These are phyloP conservation scores for Hericium alpestre DNA, from an alignment of 768 basidiomycete genomes.

Conservation along the genomic window DNA sequence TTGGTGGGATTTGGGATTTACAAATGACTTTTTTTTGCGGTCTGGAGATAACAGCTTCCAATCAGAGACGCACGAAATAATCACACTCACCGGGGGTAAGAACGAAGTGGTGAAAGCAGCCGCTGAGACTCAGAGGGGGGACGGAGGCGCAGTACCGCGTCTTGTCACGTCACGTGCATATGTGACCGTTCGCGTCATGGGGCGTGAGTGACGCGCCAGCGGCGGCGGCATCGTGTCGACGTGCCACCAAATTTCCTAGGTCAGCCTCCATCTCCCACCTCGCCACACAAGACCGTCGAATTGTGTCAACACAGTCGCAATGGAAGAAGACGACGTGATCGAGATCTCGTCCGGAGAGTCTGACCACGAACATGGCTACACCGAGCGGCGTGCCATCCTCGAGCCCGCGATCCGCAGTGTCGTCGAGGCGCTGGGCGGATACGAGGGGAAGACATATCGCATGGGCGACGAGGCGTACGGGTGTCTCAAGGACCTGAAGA, in stretches of 20 bases:
- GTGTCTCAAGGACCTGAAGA: conserved; percentile 90
- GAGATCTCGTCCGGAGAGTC: conserved; percentile 19
- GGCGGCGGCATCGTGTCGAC: too few relatives aligned
- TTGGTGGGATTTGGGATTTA: too few relatives aligned
- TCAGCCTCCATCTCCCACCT: background rate
- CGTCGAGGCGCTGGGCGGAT: conserved; percentile 72
- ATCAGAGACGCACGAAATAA: too few relatives aligned
- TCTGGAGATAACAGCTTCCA: too few relatives aligned
- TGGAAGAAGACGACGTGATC: conserved; percentile 19
- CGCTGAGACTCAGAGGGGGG: background rate
- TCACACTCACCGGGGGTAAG: too few relatives aligned
- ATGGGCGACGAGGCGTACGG: conserved; percentile 76
- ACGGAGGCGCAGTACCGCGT: background rate
- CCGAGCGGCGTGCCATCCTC: conserved; percentile 42
- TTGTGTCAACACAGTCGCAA: too few relatives aligned
- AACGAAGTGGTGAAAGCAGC: too few relatives aligned
- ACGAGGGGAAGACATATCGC: conserved; percentile 54
- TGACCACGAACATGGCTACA: conserved; percentile 19
- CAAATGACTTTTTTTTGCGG: too few relatives aligned
- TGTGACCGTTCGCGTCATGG: background rate
- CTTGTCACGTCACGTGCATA: background rate
- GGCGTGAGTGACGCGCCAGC: background rate
- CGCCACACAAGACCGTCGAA: too few relatives aligned
- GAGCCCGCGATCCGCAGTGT: conserved; percentile 63
- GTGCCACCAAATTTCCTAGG: background rate